Conservation (phyloP, 106 monocot genomes). For the Phalaenopsis equestris region DNA sequence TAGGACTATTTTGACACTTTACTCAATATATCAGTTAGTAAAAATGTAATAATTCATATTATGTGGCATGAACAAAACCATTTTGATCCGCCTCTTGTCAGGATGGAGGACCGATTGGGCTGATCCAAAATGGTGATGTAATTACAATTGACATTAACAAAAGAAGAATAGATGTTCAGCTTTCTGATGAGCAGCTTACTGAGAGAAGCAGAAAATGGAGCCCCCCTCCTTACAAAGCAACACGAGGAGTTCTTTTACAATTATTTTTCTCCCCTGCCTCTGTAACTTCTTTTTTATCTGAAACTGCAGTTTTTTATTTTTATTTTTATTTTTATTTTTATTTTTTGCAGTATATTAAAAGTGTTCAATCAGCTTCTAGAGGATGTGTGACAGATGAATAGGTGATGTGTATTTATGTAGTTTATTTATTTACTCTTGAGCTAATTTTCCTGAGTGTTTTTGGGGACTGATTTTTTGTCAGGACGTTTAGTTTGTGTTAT, state of each 20-base stretch:
- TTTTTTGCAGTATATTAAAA: slow-evolving; percentile 72
- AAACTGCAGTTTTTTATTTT: background rate
- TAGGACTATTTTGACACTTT: too few species aligned
- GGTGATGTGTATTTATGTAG: background rate
- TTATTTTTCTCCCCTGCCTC: background rate
- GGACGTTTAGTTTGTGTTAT: background rate
- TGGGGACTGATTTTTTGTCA: too few species aligned
- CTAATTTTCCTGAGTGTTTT: background rate
- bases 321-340: too few species aligned
- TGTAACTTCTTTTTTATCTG: background rate
- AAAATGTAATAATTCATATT: too few species aligned
- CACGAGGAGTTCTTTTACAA: slow-evolving; percentile 78
- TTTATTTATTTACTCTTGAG: too few species aligned
- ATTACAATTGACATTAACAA: slow-evolving; percentile 80
- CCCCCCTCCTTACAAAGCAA: slow-evolving; percentile 63
- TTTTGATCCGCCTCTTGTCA: too few species aligned
- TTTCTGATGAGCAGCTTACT: slow-evolving; percentile 60
- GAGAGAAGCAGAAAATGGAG: slow-evolving; percentile 73
- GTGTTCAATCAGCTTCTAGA: slow-evolving; percentile 66
- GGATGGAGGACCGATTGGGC: background rate
- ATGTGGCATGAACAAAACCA: background rate
- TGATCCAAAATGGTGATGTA: slow-evolving; percentile 76
- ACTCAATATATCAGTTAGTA: too few species aligned
- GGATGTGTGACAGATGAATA: slow-evolving; percentile 97
- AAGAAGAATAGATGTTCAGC: slow-evolving; percentile 67